phyloP scores from a whole-genome alignment of 805 yeast species.

The Starmerella asiatica region DNA sequence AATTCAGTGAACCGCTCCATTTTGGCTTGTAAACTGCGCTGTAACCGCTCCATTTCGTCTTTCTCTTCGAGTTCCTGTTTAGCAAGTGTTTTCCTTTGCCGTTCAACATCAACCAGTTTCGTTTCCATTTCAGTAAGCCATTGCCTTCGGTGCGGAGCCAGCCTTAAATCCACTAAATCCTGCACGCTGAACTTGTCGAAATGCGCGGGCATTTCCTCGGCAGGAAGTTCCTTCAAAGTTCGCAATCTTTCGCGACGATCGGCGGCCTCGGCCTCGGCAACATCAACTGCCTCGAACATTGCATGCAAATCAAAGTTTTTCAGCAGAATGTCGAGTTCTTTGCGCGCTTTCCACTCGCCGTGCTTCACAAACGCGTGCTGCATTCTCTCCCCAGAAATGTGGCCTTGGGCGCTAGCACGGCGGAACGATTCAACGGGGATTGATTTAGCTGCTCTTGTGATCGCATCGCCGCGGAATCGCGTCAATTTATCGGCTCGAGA shows the following conservation, averaged over 20 bases:
- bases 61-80: no score
- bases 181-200: constrained; percentile 3
- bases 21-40: no score
- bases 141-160: constrained; percentile 3
- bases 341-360: neutral
- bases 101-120: neutral
- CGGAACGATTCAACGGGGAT: neutral
- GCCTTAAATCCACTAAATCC: constrained; percentile 9
- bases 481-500: neutral
- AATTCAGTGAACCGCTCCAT: no score
- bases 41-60: no score
- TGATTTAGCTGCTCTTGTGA: neutral
- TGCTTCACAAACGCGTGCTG: neutral
- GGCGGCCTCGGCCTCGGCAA: constrained; percentile 6
- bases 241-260: constrained; percentile 2
- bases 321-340: neutral
- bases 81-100: no score
- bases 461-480: neutral
- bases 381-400: neutral
- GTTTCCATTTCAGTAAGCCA: constrained; percentile 6
- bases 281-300: constrained; percentile 2
- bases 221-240: neutral
- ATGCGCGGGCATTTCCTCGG: constrained; percentile 7
- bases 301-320: neutral
- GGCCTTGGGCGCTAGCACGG: neutral